Conservation (phyloP, 2,329 filamentous ascomycete species). For the Colletotrichum filicis region DNA sequence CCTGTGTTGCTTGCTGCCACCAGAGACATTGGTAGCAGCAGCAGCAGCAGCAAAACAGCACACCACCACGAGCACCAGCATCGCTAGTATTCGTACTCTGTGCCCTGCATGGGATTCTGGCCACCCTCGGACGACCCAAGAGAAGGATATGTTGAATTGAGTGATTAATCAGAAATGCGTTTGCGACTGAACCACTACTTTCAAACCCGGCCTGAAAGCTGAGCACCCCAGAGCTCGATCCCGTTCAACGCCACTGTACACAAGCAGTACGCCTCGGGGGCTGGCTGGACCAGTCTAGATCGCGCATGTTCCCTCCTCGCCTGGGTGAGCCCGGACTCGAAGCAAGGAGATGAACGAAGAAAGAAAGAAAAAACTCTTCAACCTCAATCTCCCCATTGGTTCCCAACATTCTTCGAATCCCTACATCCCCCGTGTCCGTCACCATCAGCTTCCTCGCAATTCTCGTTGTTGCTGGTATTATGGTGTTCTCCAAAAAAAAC, state of each 20-base stretch:
- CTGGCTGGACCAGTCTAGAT: conserved; percentile 12
- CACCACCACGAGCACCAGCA: conserved; percentile 15
- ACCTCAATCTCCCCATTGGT: background rate
- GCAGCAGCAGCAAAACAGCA: background rate
- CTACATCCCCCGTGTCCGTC: conserved; percentile 19
- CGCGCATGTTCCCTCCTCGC: conserved; percentile 11
- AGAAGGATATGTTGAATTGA: background rate
- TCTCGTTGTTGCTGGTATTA: background rate
- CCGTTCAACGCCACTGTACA: conserved; percentile 11
- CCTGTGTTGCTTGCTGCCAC: background rate
- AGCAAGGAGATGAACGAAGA: background rate
- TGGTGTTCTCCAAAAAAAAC: background rate
- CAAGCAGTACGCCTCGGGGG: background rate
- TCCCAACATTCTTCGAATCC: conserved; percentile 13
- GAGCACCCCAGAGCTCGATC: conserved; percentile 7
- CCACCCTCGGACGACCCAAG: conserved; percentile 5
- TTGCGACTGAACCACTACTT: conserved; percentile 1
- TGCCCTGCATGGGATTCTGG: background rate
- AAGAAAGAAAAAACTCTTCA: background rate
- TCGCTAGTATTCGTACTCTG: background rate
- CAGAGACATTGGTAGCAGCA: background rate
- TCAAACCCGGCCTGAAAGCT: background rate
- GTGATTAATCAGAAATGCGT: background rate
- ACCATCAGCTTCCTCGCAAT: conserved; percentile 4
- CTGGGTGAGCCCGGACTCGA: background rate